Evolutionary conservation across 2,329 filamentous ascomycete species (phyloP).

Genomic region (Sodiomyces alkalinus): DNA sequence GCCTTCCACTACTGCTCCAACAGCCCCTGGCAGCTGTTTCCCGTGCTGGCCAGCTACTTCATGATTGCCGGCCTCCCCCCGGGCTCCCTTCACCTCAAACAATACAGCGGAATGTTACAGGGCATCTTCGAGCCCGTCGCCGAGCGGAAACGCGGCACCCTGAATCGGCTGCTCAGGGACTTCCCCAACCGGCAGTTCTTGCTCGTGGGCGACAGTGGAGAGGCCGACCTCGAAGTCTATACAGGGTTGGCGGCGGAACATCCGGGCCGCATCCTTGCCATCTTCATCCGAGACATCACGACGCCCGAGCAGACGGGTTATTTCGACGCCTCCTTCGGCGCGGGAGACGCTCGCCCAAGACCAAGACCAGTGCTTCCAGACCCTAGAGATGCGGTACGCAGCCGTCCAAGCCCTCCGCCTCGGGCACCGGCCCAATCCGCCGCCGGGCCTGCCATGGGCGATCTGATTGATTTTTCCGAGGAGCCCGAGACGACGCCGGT

Average conservation of each 20-base stretch:
- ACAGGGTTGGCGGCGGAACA: conserved; percentile 81
- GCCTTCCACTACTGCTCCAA: conserved; percentile 97
- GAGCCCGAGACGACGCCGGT: conserved; percentile 25
- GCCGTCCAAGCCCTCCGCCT: conserved; percentile 18
- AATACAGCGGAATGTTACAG: conserved; percentile 93
- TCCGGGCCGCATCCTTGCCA: conserved; percentile 65
- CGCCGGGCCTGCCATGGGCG: conserved; percentile 32
- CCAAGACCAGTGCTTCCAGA: no score
- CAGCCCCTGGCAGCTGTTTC: conserved; percentile 94
- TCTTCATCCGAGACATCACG: conserved; percentile 94
- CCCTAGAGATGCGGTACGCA: conserved; percentile 9
- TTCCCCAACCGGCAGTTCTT: conserved; percentile 85
- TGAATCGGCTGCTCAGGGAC: conserved; percentile 74
- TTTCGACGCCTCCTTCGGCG: conserved; percentile 48
- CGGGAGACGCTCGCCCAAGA: conserved; percentile 7
- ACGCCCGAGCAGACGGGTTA: conserved; percentile 59
- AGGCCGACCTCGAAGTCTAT: conserved; percentile 94
- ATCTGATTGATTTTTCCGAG: conserved; percentile 45
- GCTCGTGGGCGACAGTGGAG: conserved; percentile 86
- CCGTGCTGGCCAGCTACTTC: conserved; percentile 76
- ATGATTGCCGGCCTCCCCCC: conserved; percentile 63
- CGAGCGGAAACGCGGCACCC: conserved; percentile 77
- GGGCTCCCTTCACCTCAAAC: conserved; percentile 89
- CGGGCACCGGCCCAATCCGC: conserved; percentile 12
- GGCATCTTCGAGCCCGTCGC: conserved; percentile 96